Evolutionary conservation across 2,329 filamentous ascomycete genomes (phyloP), one percentile per base, ranked within the genome.

Genomic region (Gnomoniopsis sp.): DNA sequence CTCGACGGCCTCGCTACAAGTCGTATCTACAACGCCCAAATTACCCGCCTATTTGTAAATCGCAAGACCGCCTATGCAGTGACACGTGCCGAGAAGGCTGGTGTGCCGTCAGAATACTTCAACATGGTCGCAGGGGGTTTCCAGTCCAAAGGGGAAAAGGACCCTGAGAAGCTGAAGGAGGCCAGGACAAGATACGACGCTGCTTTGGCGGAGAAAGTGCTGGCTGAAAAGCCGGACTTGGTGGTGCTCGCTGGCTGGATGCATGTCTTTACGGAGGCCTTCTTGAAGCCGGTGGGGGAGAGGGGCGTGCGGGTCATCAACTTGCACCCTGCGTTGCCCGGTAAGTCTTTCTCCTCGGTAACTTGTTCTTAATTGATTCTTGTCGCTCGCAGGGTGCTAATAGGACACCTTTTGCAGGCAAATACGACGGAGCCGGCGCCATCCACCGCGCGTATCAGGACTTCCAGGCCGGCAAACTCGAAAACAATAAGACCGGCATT

Each of bases 231-330:
- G 58, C 91, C 91, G 0, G 84, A 93, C 56, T 73, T 96, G 56
- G 85, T 96, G 51, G 88, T 95, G 10, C 89, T 92, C 65, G 88
- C 90, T 3, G 91, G 92, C 2, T 96, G 90, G 82, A 96, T 96
- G 91, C 88, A 95, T 71, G 88, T 96, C 58, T 82, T 96, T 51
- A 87, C 86, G 0, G 77, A 79, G 2, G 75, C 79, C 1, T 95
- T 96, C 70, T 76, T 96, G 50, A 79, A 82, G 10, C 89, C 90
- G 2, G 69, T 96, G 8, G 79, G 83, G 36, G 75, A 72, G 14
- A 83, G 79, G 0, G 81, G 81, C 0, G 78, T 93, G 38, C 82
- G 80, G 23, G 86, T 93, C 48, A 93, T 96, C 67, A 96, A 96
- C 70, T 74, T 96, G 44, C 91, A 96, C 69, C 91, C 91, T 12